Evolutionary conservation across 2,329 filamentous ascomycete genomes (phyloP).

Genomic region (Cyclaneusma minus): DNA sequence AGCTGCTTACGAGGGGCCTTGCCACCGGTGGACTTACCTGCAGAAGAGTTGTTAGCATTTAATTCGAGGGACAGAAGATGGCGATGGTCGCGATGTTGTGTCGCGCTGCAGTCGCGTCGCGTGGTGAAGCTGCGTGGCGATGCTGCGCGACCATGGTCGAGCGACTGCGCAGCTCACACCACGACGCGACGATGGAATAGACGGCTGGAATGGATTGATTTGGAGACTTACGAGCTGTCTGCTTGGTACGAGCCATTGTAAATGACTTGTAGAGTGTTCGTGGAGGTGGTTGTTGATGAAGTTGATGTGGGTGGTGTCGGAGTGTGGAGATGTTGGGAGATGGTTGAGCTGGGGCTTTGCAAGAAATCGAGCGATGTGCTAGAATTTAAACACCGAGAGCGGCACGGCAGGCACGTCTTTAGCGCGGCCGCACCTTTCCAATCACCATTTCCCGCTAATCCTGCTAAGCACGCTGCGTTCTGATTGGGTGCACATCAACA

Average conservation of each 20-base stretch:
- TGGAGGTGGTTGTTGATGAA: constrained; percentile 6
- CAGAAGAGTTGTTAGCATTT: constrained; percentile 13
- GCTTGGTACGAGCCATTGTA: constrained; percentile 25
- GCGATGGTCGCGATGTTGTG: constrained; percentile 14
- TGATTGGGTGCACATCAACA: too few relatives aligned
- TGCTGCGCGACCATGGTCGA: constrained; percentile 2
- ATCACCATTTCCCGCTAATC: too few relatives aligned
- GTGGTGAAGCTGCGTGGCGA: constrained; percentile 2
- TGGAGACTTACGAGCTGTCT: constrained; percentile 40
- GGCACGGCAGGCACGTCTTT: too few relatives aligned
- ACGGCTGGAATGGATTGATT: constrained; percentile 6
- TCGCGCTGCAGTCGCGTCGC: constrained; percentile 15
- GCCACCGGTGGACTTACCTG: constrained; percentile 65
- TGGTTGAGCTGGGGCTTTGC: constrained; percentile 4
- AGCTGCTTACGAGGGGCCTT: constrained; percentile 88
- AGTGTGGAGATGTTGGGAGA: constrained; percentile 10
- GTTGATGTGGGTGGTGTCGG: constrained; percentile 7
- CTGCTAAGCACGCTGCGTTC: too few relatives aligned
- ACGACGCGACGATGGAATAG: constrained; percentile 3
- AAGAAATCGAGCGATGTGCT: too few relatives aligned
- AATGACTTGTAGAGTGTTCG: constrained; percentile 9
- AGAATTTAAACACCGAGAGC: too few relatives aligned
- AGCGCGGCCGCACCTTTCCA: too few relatives aligned
- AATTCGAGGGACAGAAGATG: constrained; percentile 4
- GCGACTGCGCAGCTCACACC: constrained; percentile 1